A percentile compares a stretch with the other conserved stretches of the same genome.
These are phyloP conservation scores for Parastagonospora nodorum DNA, from an alignment of 2,329 filamentous ascomycete genomes.

Conservation along the genomic window DNA sequence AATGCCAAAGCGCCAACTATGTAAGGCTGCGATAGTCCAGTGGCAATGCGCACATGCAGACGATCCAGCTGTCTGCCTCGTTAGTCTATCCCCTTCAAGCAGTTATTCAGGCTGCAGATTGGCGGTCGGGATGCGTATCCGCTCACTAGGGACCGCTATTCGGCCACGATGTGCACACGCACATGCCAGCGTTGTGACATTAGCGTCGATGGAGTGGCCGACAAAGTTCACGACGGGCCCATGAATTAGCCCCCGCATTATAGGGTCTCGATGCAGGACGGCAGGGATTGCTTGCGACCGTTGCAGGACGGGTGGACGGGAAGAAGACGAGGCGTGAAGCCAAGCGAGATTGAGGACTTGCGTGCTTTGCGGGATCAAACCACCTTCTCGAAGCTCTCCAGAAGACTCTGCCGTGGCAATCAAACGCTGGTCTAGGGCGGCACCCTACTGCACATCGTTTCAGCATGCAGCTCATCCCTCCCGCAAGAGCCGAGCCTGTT, in stretches of 20 bases:
- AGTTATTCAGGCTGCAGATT: constrained; percentile 29
- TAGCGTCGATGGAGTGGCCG: constrained; percentile 16
- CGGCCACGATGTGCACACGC: background rate
- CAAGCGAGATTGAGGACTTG: constrained; percentile 20
- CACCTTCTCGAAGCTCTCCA: constrained; percentile 19
- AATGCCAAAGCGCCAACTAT: constrained; percentile 5
- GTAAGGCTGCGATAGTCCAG: constrained; percentile 12
- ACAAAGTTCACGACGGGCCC: constrained; percentile 3
- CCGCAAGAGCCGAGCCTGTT: constrained; percentile 9
- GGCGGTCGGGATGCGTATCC: constrained; percentile 7
- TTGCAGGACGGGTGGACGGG: constrained; percentile 30
- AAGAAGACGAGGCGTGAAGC: constrained; percentile 20
- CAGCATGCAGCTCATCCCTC: constrained; percentile 25
- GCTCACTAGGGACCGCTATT: constrained; percentile 11
- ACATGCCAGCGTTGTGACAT: constrained; percentile 4
- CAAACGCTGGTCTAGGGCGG: constrained; percentile 9
- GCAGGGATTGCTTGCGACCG: constrained; percentile 26
- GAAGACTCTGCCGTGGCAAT: constrained; percentile 7
- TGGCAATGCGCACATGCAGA: constrained; percentile 9
- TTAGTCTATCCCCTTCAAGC: constrained; percentile 12
- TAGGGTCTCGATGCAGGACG: constrained; percentile 25
- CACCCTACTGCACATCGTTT: constrained; percentile 22
- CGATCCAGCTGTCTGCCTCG: constrained; percentile 3
- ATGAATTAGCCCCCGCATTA: constrained; percentile 41
- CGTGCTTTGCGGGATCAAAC: constrained; percentile 2